phyloP scores from a whole-genome alignment of 2,329 filamentous ascomycete species.

The Paecilomyces formosus region DNA sequence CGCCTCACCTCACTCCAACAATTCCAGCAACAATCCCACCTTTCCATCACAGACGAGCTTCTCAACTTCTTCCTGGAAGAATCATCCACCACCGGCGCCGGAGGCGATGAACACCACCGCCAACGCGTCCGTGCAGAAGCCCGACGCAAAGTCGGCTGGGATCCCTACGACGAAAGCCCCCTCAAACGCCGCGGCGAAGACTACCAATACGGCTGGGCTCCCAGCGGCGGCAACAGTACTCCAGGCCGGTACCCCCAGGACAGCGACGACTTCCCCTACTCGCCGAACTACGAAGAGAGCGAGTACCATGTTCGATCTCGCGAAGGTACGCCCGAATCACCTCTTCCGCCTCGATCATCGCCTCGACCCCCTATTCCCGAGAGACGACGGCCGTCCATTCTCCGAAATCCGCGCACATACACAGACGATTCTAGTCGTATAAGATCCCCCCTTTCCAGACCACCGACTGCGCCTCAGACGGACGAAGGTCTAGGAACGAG shows the following conservation, averaged over 20 bases:
- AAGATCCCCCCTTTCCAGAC: constrained; percentile 28
- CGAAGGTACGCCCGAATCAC: constrained; percentile 25
- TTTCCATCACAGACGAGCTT: constrained; percentile 84
- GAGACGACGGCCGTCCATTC: constrained; percentile 2
- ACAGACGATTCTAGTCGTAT: constrained; percentile 6
- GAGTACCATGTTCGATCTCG: constrained; percentile 22
- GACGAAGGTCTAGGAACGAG: constrained; percentile 26
- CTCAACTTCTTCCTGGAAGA: constrained; percentile 79
- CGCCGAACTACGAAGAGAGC: constrained; percentile 15
- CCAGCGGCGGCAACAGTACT: constrained; percentile 16
- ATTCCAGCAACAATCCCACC: constrained; percentile 81
- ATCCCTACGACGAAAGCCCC: constrained; percentile 65
- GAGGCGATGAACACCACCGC: constrained; percentile 54
- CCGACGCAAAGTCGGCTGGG: constrained; percentile 57
- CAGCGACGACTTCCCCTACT: constrained; percentile 16
- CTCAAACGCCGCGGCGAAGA: constrained; percentile 59
- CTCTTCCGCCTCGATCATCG: constrained; percentile 9
- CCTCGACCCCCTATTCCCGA: constrained; percentile 14
- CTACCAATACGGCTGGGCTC: constrained; percentile 46
- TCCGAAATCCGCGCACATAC: constrained; percentile 10
- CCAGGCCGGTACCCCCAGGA: constrained; percentile 13
- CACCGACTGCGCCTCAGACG: constrained; percentile 17
- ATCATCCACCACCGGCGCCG: constrained; percentile 58
- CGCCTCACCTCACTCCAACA: constrained; percentile 82
- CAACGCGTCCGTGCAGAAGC: constrained; percentile 55